These are phyloP conservation scores for Physcomitrellopsis africana DNA, from an alignment of 225 moss, liverwort and hornwort genomes.

Conservation along the genomic window DNA sequence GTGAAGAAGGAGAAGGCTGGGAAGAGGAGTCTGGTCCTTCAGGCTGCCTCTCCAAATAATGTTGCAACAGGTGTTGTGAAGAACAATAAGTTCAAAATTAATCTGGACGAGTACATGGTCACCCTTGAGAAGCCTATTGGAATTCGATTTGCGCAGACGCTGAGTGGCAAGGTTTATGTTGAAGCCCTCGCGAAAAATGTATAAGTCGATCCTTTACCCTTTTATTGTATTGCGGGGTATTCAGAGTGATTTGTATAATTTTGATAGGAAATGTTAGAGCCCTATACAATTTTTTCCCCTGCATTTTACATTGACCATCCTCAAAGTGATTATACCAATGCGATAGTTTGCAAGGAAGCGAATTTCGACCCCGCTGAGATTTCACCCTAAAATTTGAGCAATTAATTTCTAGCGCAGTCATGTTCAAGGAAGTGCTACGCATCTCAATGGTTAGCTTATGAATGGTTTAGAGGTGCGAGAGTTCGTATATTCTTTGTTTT, in stretches of 20 bases:
- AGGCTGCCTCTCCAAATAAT: slow-evolving; percentile 37
- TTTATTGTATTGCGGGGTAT: not conserved
- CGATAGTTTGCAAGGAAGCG: not conserved
- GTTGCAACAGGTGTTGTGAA: slow-evolving; percentile 61
- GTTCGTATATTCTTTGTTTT: not conserved
- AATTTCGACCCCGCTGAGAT: not conserved
- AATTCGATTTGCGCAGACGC: slow-evolving; percentile 81
- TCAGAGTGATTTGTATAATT: not conserved
- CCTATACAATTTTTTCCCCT: not conserved
- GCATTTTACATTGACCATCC: not conserved
- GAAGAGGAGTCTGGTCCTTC: slow-evolving; percentile 23
- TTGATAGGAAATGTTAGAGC: not conserved
- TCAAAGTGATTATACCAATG: not conserved
- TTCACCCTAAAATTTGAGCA: not conserved
- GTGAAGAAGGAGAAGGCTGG: not conserved
- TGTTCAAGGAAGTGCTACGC: not conserved
- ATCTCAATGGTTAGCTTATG: not conserved
- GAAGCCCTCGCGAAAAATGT: slow-evolving; percentile 86
- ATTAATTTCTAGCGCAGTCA: not conserved
- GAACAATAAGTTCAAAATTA: slow-evolving; percentile 52
- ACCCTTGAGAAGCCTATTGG: slow-evolving; percentile 83
- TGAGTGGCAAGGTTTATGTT: slow-evolving; percentile 78
- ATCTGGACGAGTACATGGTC: slow-evolving; percentile 88
- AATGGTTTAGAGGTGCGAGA: not conserved
- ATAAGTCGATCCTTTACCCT: not conserved